A percentile compares a stretch with the other conserved stretches of the same genome.
phyloP scores from a whole-genome alignment of 192 early-diverging fungal genomes.

The Spizellomyces sp. region DNA sequence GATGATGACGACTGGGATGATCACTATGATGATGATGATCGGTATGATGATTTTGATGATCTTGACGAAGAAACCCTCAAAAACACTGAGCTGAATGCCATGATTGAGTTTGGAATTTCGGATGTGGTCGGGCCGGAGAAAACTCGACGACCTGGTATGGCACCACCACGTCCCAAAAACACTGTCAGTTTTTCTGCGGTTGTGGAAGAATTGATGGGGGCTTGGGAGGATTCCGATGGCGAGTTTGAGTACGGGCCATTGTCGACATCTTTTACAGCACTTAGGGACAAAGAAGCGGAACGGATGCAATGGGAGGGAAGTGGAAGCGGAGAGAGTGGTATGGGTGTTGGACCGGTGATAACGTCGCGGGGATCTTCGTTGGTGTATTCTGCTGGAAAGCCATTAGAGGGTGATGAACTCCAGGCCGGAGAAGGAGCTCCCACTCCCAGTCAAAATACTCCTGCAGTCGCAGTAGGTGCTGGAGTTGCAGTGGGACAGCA shows the following conservation, averaged over 20 bases:
- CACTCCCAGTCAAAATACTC: no score
- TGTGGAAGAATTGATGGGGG: constrained; percentile 15
- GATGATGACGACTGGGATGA: constrained; percentile 25
- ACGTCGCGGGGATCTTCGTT: constrained; percentile 7
- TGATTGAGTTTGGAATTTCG: constrained; percentile 30
- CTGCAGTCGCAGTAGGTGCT: no score
- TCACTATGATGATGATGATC: constrained; percentile 19
- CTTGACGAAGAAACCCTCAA: constrained; percentile 41
- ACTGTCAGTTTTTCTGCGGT: constrained; percentile 8
- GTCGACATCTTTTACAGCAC: background rate
- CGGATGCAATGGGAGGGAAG: background rate
- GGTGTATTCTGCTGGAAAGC: background rate
- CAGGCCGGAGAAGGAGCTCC: no score
- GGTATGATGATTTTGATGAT: constrained; percentile 19
- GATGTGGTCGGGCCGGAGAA: background rate
- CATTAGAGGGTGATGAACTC: no score
- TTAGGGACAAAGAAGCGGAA: background rate
- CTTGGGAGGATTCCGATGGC: constrained; percentile 8
- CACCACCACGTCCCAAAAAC: background rate
- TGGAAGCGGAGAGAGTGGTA: background rate
- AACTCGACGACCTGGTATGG: background rate
- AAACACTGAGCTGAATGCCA: constrained; percentile 46
- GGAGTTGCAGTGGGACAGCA: no score
- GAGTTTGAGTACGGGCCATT: constrained; percentile 15
- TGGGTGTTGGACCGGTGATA: background rate